Percentiles rank a stretch among this genome's conserved stretches.
phyloP scores from a whole-genome alignment of 2,329 filamentous ascomycete genomes.

The Talaromyces pinophilus region DNA sequence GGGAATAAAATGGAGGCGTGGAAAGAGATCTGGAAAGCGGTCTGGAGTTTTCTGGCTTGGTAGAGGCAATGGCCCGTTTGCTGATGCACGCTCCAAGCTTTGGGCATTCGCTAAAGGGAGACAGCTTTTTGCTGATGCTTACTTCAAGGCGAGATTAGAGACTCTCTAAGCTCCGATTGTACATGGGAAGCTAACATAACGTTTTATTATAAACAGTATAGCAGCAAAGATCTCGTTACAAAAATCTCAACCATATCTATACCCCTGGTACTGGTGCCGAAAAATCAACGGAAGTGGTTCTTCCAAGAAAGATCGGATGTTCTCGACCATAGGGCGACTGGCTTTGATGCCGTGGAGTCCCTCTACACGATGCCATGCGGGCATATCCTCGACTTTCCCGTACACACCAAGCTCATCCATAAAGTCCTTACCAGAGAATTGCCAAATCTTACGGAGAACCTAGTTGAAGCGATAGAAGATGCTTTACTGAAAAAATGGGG shows the following conservation, averaged over 20 bases:
- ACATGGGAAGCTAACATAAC: not conserved
- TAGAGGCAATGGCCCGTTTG: not conserved
- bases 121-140: constrained; percentile 6
- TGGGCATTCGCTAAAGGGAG: not conserved
- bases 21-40: not conserved
- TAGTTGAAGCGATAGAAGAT: not conserved
- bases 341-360: constrained; percentile 8
- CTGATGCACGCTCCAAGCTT: constrained; percentile 4
- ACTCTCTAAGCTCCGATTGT: not conserved
- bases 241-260: constrained; percentile 12
- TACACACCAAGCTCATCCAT: constrained; percentile 7
- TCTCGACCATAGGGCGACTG: constrained; percentile 3
- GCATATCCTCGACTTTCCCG: not conserved
- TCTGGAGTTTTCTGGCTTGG: constrained; percentile 12
- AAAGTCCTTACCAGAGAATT: constrained; percentile 1
- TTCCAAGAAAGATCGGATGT: constrained; percentile 2
- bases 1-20: not conserved
- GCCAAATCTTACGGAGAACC: not conserved
- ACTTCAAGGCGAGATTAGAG: not conserved
- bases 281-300: constrained; percentile 5
- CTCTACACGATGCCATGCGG: constrained; percentile 9
- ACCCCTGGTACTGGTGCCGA: constrained; percentile 1
- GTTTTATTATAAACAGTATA: not conserved
- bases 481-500: not conserved
- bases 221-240: not conserved